Evolutionary conservation across 306 rosid genomes (phyloP).

Genomic region (Cicer arietinum): DNA sequence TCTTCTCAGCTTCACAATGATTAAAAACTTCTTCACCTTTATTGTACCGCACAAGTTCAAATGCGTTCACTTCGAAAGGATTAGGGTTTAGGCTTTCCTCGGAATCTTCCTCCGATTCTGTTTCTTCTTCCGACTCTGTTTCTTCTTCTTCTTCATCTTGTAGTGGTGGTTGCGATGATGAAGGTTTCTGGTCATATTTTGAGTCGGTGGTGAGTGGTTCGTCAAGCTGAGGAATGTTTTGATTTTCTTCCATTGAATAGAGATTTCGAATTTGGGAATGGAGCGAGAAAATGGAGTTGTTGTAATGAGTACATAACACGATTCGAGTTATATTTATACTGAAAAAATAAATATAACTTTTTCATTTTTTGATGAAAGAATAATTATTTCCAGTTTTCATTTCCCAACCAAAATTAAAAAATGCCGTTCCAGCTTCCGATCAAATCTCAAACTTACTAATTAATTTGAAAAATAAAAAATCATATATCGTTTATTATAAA

Average conservation of each 20-base stretch:
- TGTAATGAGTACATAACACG: too few relatives aligned
- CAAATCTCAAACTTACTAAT: too few relatives aligned
- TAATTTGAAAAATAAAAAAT: too few relatives aligned
- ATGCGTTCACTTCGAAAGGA: conserved; percentile 44
- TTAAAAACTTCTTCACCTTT: conserved; percentile 42
- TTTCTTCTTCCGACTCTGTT: conserved; percentile 39
- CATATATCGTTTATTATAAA: too few relatives aligned
- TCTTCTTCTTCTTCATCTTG: neutral
- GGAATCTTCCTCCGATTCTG: conserved; percentile 31
- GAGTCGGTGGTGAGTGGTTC: conserved; percentile 70
- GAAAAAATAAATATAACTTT: neutral
- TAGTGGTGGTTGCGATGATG: neutral
- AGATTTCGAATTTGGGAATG: conserved; percentile 39
- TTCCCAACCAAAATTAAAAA: too few relatives aligned
- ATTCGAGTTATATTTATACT: too few relatives aligned
- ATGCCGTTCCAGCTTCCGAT: too few relatives aligned
- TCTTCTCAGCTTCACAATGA: neutral
- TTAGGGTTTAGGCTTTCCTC: conserved; percentile 45
- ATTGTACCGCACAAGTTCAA: conserved; percentile 55
- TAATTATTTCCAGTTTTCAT: too few relatives aligned
- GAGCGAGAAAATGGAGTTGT: neutral
- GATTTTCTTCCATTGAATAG: conserved; percentile 61
- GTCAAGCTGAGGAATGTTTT: conserved; percentile 63
- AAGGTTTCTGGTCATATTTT: conserved; percentile 24
- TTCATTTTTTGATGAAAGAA: too few relatives aligned